phyloP scores from a whole-genome alignment of 2,329 filamentous ascomycete species.

The Clonostachys sp. region DNA sequence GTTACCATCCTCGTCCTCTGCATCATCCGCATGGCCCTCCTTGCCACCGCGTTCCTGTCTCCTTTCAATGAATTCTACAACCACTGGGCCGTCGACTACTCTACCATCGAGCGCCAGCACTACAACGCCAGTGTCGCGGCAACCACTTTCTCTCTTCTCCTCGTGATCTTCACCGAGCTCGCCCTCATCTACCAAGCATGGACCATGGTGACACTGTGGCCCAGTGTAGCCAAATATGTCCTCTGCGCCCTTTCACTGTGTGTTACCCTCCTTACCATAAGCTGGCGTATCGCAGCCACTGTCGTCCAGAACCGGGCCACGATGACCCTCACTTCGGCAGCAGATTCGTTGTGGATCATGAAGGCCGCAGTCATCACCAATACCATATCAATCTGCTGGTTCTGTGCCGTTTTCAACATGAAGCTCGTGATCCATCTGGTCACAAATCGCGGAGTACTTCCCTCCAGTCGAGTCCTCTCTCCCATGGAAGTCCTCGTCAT shows the following conservation, averaged over 20 bases:
- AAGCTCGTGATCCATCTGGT: conserved; percentile 44
- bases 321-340: background rate
- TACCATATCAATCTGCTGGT: conserved; percentile 42
- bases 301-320: conserved; percentile 27
- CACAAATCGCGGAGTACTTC: conserved; percentile 40
- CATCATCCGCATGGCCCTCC: conserved; percentile 52
- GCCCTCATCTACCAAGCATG: conserved; percentile 48
- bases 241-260: conserved; percentile 22
- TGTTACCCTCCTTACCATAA: conserved; percentile 23
- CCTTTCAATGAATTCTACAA: conserved; percentile 59
- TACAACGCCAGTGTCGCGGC: conserved; percentile 28
- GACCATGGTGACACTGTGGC: conserved; percentile 47
- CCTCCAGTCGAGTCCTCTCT: conserved; percentile 31
- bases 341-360: conserved; percentile 17
- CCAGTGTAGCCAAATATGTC: conserved; percentile 19
- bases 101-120: conserved; percentile 33
- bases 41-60: conserved; percentile 56
- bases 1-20: conserved; percentile 54
- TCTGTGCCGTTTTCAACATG: conserved; percentile 50
- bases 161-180: conserved; percentile 37
- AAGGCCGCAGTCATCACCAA: conserved; percentile 30
- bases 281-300: conserved; percentile 23
- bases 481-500: conserved; percentile 52
- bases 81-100: conserved; percentile 49
- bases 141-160: conserved; percentile 34